These are phyloP conservation scores for Trypanosomatidae sp. DNA, from an alignment of 208 protist species.

Conservation along the genomic window DNA sequence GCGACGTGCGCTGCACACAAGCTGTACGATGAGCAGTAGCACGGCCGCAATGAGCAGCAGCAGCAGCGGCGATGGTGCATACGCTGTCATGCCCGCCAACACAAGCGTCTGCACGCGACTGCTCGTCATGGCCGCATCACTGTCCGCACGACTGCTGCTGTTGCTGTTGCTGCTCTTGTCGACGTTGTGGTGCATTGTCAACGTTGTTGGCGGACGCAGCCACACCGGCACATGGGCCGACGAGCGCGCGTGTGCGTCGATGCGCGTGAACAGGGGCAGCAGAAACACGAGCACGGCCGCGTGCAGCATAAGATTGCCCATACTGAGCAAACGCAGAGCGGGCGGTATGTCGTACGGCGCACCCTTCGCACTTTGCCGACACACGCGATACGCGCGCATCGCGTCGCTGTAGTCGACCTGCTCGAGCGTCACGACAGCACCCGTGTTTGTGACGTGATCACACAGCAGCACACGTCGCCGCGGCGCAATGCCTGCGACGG, in stretches of 20 bases:
- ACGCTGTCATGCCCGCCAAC: too few species aligned
- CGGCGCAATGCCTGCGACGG: constrained; percentile 5
- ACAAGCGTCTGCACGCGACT: too few species aligned
- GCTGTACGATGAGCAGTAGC: constrained; percentile 14
- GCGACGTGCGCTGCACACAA: constrained; percentile 14
- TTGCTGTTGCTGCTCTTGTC: not conserved
- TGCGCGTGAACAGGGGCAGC: not conserved
- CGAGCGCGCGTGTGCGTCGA: not conserved
- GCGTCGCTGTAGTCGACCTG: constrained; percentile 52
- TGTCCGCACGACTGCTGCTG: not conserved
- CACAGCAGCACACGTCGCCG: constrained; percentile 13
- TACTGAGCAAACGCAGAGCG: constrained; percentile 21
- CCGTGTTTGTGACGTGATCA: constrained; percentile 46
- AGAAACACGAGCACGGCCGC: not conserved
- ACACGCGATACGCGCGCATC: constrained; percentile 63
- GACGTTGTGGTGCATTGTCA: too few species aligned
- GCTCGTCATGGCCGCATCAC: not conserved
- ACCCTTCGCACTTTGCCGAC: constrained; percentile 11
- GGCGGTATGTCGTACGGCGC: not conserved
- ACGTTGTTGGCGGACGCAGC: too few species aligned
- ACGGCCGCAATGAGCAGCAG: too few species aligned
- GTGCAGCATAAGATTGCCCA: constrained; percentile 29
- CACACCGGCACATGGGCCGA: too few species aligned
- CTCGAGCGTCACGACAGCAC: constrained; percentile 38
- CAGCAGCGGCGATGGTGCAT: too few species aligned